Evolutionary conservation across 225 moss, liverwort and hornwort species (phyloP).

Genomic region (Antitrichia curtipendula): DNA sequence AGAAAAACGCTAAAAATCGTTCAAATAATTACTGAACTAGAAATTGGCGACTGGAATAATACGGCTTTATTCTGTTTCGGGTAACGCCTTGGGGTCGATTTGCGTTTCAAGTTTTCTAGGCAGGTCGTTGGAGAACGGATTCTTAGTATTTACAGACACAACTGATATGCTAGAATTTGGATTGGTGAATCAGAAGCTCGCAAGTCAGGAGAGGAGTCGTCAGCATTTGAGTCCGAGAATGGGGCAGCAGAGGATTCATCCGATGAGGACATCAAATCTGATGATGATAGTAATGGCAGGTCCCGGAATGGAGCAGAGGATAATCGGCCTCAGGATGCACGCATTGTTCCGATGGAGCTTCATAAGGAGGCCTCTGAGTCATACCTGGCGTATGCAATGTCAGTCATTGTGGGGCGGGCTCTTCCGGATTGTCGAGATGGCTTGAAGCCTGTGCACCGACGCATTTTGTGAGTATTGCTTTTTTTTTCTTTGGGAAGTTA

Average conservation of each 20-base stretch:
- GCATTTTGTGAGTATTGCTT: constrained; percentile 65
- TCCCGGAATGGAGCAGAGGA: constrained; percentile 49
- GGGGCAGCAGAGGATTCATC: constrained; percentile 30
- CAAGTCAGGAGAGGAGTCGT: constrained; percentile 39
- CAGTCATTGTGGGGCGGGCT: constrained; percentile 92
- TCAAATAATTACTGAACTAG: not conserved
- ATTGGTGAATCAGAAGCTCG: constrained; percentile 16
- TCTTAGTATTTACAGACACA: not conserved
- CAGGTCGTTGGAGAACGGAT: not conserved
- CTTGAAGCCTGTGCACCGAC: constrained; percentile 91
- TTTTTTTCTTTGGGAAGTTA: not conserved
- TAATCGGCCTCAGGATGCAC: constrained; percentile 72
- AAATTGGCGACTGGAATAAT: not conserved
- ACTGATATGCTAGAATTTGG: not conserved
- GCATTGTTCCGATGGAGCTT: constrained; percentile 80
- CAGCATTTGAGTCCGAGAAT: constrained; percentile 23
- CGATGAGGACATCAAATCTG: constrained; percentile 20
- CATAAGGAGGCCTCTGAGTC: constrained; percentile 93
- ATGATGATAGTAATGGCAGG: constrained; percentile 16
- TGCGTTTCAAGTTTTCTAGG: not conserved
- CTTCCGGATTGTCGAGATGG: constrained; percentile 96
- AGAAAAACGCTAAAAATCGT: not conserved
- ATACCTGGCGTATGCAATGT: constrained; percentile 90
- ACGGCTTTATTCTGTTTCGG: not conserved
- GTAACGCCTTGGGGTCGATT: not conserved